A percentile compares a stretch with the other conserved stretches of the same genome.
phyloP scores from a whole-genome alignment of 306 rosid genomes.

The Sicyos edulis region DNA sequence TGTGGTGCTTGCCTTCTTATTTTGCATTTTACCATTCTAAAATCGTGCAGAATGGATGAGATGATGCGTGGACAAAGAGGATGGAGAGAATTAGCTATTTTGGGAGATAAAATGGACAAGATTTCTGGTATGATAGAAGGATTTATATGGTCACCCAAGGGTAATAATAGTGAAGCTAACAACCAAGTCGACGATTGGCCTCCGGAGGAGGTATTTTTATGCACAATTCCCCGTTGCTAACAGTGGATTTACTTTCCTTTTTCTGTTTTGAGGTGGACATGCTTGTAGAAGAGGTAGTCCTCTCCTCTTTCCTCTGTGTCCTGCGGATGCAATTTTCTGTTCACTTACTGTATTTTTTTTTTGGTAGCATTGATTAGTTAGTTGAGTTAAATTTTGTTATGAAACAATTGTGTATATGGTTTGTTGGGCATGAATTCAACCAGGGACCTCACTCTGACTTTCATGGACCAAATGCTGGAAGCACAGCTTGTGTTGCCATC shows the following conservation, averaged over 20 bases:
- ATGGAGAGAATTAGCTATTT: constrained; percentile 84
- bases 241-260: constrained; percentile 20
- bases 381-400: constrained; percentile 5
- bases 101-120: constrained; percentile 84
- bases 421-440: constrained; percentile 24
- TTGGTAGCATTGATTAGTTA: constrained; percentile 6
- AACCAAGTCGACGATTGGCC: constrained; percentile 55
- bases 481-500: constrained; percentile 92
- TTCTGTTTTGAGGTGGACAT: constrained; percentile 24
- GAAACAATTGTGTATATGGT: constrained; percentile 13
- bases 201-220: constrained; percentile 73
- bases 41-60: constrained; percentile 81
- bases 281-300: constrained; percentile 20
- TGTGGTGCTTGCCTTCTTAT: background rate
- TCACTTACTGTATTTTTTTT: constrained; percentile 14
- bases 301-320: constrained; percentile 15
- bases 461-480: constrained; percentile 74
- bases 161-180: constrained; percentile 27
- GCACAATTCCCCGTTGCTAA: constrained; percentile 16
- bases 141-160: constrained; percentile 68
- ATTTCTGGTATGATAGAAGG: constrained; percentile 75
- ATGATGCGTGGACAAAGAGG: constrained; percentile 98
- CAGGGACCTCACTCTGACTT: constrained; percentile 97
- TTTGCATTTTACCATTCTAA: constrained; percentile 14
- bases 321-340: constrained; percentile 8